Evolutionary conservation across 1,284 basidiomycete genomes (phyloP).

Genomic region (Cryptococcus jaspeensis): DNA sequence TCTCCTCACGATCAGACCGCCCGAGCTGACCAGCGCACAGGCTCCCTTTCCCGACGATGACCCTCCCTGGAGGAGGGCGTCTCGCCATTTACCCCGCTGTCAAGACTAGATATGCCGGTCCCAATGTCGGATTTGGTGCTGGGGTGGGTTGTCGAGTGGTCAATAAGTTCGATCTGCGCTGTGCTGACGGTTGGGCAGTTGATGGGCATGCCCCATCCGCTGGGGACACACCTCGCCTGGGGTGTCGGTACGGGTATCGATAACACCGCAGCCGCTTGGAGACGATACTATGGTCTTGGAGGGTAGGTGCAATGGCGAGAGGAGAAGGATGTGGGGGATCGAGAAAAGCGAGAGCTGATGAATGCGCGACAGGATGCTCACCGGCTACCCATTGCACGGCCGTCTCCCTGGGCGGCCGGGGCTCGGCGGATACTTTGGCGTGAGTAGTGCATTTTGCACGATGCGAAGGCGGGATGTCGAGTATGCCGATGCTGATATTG

Average conservation of each 20-base stretch:
- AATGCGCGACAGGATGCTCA: conserved; percentile 23
- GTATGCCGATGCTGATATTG: neutral
- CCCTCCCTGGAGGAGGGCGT: conserved; percentile 37
- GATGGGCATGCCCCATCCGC: conserved; percentile 53
- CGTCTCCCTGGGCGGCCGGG: conserved; percentile 32
- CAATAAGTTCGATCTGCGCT: neutral
- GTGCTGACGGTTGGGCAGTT: conserved; percentile 28
- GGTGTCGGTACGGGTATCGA: conserved; percentile 38
- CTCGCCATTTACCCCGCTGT: conserved; percentile 40
- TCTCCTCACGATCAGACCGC: neutral
- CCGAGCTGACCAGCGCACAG: conserved; percentile 12
- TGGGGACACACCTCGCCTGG: conserved; percentile 26
- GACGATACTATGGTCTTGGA: conserved; percentile 36
- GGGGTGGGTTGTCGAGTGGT: conserved; percentile 24
- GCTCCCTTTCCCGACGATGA: conserved; percentile 36
- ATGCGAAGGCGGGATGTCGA: neutral
- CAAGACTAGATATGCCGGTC: conserved; percentile 33
- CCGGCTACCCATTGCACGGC: conserved; percentile 30
- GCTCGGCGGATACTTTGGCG: conserved; percentile 36
- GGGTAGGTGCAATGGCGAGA: conserved; percentile 21
- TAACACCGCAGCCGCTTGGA: conserved; percentile 40
- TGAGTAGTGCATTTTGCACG: conserved; percentile 15
- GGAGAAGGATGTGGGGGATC: no score
- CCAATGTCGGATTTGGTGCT: conserved; percentile 33
- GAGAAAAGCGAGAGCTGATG: neutral